phyloP scores from a whole-genome alignment of 495 filamentous ascomycete species.

The Podospora pseudocomata region DNA sequence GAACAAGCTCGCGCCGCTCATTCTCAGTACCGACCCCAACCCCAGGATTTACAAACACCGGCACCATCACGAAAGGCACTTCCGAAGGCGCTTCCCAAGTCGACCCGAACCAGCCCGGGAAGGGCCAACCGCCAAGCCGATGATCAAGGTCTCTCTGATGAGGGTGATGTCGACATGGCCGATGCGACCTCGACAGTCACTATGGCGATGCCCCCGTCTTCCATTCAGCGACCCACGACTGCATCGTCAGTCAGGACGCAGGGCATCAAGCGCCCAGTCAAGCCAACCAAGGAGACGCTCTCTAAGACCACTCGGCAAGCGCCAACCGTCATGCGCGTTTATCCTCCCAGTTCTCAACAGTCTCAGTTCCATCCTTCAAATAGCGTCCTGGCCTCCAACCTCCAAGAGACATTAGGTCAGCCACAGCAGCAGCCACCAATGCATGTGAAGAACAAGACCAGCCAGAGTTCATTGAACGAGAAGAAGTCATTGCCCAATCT shows the following conservation, averaged over 20 bases:
- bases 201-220: conserved; percentile 51
- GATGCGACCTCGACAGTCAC: conserved; percentile 50
- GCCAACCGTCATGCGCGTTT: conserved; percentile 75
- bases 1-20: conserved; percentile 8
- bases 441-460: conserved; percentile 8
- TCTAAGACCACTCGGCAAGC: conserved; percentile 68
- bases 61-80: conserved; percentile 25
- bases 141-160: conserved; percentile 33
- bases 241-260: conserved; percentile 43
- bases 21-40: conserved; percentile 9
- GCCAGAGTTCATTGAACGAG: conserved; percentile 40
- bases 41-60: conserved; percentile 26
- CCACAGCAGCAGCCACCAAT: conserved; percentile 24
- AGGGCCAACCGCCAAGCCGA: conserved; percentile 51
- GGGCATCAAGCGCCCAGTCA: conserved; percentile 60
- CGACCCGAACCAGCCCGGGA: conserved; percentile 47
- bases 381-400: conserved; percentile 51
- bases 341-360: conserved; percentile 62
- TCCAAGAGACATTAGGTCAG: conserved; percentile 57
- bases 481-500: conserved; percentile 63
- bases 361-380: conserved; percentile 58
- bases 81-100: conserved; percentile 35
- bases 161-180: conserved; percentile 47
- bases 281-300: conserved; percentile 63
- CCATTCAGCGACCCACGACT: conserved; percentile 48